A percentile compares a stretch with the other conserved stretches of the same genome.
Conservation (phyloP, 345 rosid species). For the Populus simonii region DNA sequence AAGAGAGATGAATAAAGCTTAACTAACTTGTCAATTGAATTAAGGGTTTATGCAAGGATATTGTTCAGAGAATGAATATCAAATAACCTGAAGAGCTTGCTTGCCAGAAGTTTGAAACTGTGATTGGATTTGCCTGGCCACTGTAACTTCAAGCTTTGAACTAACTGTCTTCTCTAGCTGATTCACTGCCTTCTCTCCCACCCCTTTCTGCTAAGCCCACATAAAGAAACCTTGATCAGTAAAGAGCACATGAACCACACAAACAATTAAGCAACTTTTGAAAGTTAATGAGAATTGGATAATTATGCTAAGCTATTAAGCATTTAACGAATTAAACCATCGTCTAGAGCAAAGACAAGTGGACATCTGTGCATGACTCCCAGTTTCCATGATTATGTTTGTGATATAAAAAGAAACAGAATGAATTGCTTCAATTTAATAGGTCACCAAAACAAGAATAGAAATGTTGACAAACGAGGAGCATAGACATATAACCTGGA, state of each 20-base stretch:
- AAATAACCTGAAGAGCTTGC: conserved; percentile 80
- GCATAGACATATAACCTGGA: conserved; percentile 23
- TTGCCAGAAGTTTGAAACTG: conserved; percentile 95
- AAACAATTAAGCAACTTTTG: not conserved
- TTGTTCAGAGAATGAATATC: not conserved
- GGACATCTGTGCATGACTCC: not conserved
- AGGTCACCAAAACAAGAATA: not conserved
- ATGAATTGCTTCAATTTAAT: not conserved
- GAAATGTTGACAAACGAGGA: not conserved
- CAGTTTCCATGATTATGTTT: not conserved
- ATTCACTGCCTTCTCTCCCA: conserved; percentile 82
- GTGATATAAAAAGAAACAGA: not conserved
- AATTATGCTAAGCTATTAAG: not conserved
- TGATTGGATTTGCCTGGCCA: conserved; percentile 75
- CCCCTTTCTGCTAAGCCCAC: conserved; percentile 52
- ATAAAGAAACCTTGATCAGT: not conserved
- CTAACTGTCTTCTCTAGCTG: conserved; percentile 78
- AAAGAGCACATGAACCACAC: not conserved
- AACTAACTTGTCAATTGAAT: not conserved
- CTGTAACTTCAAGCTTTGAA: conserved; percentile 76
- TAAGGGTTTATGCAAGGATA: not conserved
- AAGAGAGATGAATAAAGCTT: not conserved
- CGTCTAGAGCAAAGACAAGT: not conserved
- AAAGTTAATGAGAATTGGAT: not conserved
- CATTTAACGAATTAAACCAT: conserved; percentile 8